These are phyloP conservation scores for Protea cynaroides DNA, from an alignment of 164 flowering plant species.

Conservation along the genomic window DNA sequence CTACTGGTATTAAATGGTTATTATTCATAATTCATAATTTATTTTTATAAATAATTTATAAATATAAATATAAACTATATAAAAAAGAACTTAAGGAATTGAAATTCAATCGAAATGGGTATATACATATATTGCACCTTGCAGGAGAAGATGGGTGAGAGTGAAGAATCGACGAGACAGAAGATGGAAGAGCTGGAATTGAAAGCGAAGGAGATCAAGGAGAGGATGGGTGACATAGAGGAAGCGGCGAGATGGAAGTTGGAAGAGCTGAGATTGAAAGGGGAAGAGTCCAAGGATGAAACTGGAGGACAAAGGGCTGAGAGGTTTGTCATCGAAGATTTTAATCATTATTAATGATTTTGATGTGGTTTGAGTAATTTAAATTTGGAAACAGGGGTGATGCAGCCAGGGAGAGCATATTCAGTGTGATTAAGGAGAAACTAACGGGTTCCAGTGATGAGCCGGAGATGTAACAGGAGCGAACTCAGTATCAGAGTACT, in stretches of 20 bases:
- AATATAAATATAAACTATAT: no score
- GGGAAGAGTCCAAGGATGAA: constrained; percentile 1
- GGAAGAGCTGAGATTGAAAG: background rate
- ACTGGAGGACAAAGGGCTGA: background rate
- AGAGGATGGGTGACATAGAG: background rate
- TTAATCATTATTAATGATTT: no score
- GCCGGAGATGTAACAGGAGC: constrained; percentile 12
- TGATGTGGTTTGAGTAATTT: no score
- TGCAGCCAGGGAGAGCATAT: constrained; percentile 18
- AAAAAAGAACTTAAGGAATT: no score
- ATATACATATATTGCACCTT: background rate
- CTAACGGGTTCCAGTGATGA: constrained; percentile 19
- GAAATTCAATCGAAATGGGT: no score
- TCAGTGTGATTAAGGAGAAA: constrained; percentile 29
- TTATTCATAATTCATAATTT: no score
- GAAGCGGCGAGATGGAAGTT: constrained; percentile 12
- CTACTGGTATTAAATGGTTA: no score
- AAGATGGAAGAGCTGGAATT: constrained; percentile 46
- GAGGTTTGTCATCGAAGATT: no score
- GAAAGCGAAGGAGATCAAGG: constrained; percentile 19
- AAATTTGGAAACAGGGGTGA: no score
- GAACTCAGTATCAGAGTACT: no score
- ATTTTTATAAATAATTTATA: no score
- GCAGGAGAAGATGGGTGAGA: constrained; percentile 43
- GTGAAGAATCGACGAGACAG: constrained; percentile 38